These are phyloP conservation scores for Ascochyta koolunga DNA, from an alignment of 2,329 filamentous ascomycete species.

Conservation along the genomic window DNA sequence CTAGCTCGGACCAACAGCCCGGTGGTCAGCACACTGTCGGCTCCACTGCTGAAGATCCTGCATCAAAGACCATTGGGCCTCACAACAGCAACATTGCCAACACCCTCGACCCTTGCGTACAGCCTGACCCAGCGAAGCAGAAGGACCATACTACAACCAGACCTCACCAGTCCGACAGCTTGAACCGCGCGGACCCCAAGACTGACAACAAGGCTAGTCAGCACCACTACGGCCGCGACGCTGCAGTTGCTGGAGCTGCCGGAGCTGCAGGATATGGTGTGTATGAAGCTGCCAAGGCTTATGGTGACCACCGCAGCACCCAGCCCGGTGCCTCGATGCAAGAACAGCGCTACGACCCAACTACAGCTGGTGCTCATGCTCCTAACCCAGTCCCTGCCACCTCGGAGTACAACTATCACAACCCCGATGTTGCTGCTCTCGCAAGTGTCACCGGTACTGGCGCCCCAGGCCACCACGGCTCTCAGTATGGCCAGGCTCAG, in stretches of 20 bases:
- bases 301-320: conserved; percentile 39
- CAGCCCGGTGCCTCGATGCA: conserved; percentile 37
- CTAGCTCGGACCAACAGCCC: conserved; percentile 22
- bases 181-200: conserved; percentile 37
- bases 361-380: conserved; percentile 28
- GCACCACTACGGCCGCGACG: conserved; percentile 34
- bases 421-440: conserved; percentile 11
- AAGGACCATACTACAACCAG: conserved; percentile 35
- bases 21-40: conserved; percentile 28
- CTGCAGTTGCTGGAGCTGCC: conserved; percentile 39
- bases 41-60: conserved; percentile 31
- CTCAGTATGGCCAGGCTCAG: not conserved
- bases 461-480: not conserved
- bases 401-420: conserved; percentile 26
- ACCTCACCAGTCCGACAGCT: conserved; percentile 32
- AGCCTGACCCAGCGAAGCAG: conserved; percentile 38
- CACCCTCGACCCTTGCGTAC: conserved; percentile 38
- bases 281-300: conserved; percentile 39
- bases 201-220: conserved; percentile 27
- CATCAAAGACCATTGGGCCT: conserved; percentile 36
- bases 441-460: conserved; percentile 3
- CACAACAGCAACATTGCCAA: conserved; percentile 43
- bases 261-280: conserved; percentile 41
- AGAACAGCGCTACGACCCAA: conserved; percentile 41
- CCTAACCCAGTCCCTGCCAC: conserved; percentile 26